These are phyloP conservation scores for Oryza nivara DNA, from an alignment of 176 grass and related monocot genomes.

Conservation along the genomic window DNA sequence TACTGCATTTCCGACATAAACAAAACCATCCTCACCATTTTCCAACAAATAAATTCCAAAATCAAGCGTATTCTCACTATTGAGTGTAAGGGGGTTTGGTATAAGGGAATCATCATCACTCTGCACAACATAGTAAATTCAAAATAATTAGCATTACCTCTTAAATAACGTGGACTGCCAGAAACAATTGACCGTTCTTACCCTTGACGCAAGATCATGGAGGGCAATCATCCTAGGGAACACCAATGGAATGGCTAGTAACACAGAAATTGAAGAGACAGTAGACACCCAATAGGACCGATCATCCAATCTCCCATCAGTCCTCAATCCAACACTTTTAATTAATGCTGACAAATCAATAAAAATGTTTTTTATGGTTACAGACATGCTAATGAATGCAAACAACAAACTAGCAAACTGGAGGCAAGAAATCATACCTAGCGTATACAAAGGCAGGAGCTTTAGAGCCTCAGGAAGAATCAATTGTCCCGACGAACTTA, in stretches of 20 bases:
- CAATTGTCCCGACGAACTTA: conserved; percentile 83
- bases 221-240: conserved; percentile 86
- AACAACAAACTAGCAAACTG: neutral
- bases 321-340: conserved; percentile 60
- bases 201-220: conserved; percentile 69
- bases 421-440: conserved; percentile 57
- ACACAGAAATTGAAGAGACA: conserved; percentile 61
- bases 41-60: conserved; percentile 84
- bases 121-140: conserved; percentile 24
- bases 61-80: conserved; percentile 77
- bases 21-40: conserved; percentile 82
- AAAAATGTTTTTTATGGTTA: conserved; percentile 7
- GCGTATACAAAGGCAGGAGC: conserved; percentile 82
- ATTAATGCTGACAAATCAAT: conserved; percentile 54
- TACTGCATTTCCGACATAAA: conserved; percentile 73
- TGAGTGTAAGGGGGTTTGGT: conserved; percentile 58
- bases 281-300: conserved; percentile 71
- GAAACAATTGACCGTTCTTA: conserved; percentile 11
- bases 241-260: conserved; percentile 70
- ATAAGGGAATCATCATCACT: conserved; percentile 49
- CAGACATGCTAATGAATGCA: conserved; percentile 16
- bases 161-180: neutral
- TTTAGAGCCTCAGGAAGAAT: conserved; percentile 90
- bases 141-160: neutral
- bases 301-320: conserved; percentile 80